Percentiles rank a stretch among this genome's conserved stretches.
Conservation (phyloP, 805 yeast species). For the Nakazawaea anatomiae region DNA sequence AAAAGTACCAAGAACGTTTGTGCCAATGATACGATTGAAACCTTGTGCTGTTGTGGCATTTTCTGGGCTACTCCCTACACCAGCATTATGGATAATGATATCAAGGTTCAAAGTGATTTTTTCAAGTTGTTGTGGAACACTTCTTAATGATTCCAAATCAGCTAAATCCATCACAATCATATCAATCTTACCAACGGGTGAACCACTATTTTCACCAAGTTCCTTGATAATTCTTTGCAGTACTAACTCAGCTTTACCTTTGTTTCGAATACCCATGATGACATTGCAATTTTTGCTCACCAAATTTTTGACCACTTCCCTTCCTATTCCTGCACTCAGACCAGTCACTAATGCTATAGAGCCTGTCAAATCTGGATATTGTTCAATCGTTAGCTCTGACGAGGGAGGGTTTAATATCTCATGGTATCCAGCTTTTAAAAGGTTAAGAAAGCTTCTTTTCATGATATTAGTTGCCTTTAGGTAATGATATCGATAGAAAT, state of each 20-base stretch:
- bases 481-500: not conserved
- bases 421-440: not conserved
- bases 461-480: not conserved
- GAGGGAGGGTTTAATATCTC: slow-evolving; percentile 9
- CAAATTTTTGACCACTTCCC: slow-evolving; percentile 25
- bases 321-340: slow-evolving; percentile 28
- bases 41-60: slow-evolving; percentile 34
- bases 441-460: not conserved
- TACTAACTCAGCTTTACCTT: slow-evolving; percentile 24
- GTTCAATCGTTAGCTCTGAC: slow-evolving; percentile 21
- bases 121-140: slow-evolving; percentile 26
- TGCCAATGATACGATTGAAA: slow-evolving; percentile 39
- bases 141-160: slow-evolving; percentile 35
- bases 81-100: slow-evolving; percentile 37
- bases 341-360: slow-evolving; percentile 28
- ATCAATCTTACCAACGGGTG: slow-evolving; percentile 16
- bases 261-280: slow-evolving; percentile 29
- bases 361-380: slow-evolving; percentile 28
- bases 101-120: slow-evolving; percentile 23
- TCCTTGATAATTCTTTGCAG: slow-evolving; percentile 21
- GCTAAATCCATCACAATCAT: slow-evolving; percentile 28
- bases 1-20: slow-evolving; percentile 40
- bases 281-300: slow-evolving; percentile 28
- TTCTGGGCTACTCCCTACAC: slow-evolving; percentile 33
- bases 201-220: slow-evolving; percentile 10